Evolutionary conservation across 1,284 basidiomycete genomes (phyloP), one percentile per base, ranked within the genome.

Genomic region (Rhodotorula sp.): DNA sequence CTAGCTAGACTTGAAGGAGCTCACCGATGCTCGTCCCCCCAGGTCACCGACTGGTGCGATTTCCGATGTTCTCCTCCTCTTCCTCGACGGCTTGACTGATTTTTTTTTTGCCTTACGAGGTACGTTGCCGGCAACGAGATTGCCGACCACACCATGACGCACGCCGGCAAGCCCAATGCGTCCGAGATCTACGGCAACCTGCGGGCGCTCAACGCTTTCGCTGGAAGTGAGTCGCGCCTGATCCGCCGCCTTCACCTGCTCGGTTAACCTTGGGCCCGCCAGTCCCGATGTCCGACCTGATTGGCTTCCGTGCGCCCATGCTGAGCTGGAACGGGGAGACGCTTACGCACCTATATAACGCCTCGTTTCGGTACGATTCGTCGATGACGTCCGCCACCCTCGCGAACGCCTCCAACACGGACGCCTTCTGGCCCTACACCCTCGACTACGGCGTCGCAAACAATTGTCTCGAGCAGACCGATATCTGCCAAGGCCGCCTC

Each of bases 91-190:
- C 6, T 15, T 15, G n/a, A 30, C 24, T 46, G 29, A 51, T 48
- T 24, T 15, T 32, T 27, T n/a, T 34, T 36, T 6, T 15, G 15
- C 75, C 77, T 79, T n/a, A n/a, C n/a, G n/a, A 91, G 88, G 61
- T 72, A 83, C 79, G 89, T 91, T 54, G 88, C 87, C 11, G 90
- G 90, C 48, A 91, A 92, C 79, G 90, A 92, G 78, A 89, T 92
- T 71, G 90, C 88, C n/a, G 90, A 91, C 80, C 76, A 61, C 78
- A 89, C 87, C 46, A 91, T 92, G 88, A 90, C 89, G n/a, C 90
- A 91, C 79, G 87, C 90, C 39, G 80, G 88, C 86, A 62, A 39
- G 20, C 72, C 69, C 80, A 83, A 30, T 87, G 87, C 13, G 82
- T 85, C 85, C 53, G 88, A 91, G 80, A 86, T 92, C 72, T 85